phyloP scores from a whole-genome alignment of 2,329 filamentous ascomycete species.

The Fusarium mundagurra region DNA sequence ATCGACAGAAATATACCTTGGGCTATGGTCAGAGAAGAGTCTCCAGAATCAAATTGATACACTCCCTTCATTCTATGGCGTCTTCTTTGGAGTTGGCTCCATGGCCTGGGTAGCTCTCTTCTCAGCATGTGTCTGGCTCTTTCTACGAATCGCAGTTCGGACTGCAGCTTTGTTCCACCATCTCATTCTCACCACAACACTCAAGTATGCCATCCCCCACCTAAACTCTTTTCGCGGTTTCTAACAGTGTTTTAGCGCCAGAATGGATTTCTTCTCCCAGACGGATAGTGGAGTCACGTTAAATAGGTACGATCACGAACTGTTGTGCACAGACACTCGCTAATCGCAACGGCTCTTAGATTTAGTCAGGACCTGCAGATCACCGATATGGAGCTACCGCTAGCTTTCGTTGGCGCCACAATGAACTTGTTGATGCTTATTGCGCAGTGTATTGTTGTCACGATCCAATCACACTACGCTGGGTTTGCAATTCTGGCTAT shows the following conservation, averaged over 20 bases:
- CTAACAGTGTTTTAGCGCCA: neutral
- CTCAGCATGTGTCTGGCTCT: neutral
- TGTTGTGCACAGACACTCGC: neutral
- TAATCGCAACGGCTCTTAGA: neutral
- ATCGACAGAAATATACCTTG: neutral
- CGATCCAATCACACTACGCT: neutral
- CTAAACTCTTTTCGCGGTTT: fast-evolving
- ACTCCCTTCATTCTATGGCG: neutral
- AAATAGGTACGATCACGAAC: neutral
- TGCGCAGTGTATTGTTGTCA: neutral
- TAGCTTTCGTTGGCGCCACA: neutral
- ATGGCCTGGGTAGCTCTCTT: neutral
- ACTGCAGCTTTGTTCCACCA: neutral
- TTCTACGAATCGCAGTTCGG: neutral
- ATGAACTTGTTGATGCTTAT: neutral
- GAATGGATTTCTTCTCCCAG: neutral
- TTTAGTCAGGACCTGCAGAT: constrained; percentile 3
- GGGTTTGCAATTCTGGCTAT: neutral
- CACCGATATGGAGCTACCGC: neutral
- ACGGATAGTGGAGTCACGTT: neutral
- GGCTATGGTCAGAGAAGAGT: neutral
- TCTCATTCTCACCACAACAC: neutral
- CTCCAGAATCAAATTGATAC: neutral
- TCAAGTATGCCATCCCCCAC: neutral
- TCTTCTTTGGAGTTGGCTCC: neutral